Base-by-base conservation (phyloP, 495 filamentous ascomycete species). In the Beverwykella pulmonaria region DNA sequence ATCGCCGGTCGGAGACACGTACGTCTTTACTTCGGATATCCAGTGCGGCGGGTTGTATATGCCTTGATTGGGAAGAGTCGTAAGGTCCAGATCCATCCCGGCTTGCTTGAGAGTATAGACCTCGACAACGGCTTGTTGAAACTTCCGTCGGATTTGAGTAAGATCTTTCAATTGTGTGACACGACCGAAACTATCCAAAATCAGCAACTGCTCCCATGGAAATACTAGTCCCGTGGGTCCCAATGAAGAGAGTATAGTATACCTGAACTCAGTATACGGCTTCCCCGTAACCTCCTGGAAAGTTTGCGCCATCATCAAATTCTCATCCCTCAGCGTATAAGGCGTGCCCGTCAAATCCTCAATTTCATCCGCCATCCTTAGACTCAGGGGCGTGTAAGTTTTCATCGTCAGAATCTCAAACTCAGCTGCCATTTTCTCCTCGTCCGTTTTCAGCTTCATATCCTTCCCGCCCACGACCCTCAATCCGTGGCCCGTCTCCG, bases 121-220 rank as follows among this genome's bases (percentile, higher is more conserved):
- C 75, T 90, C 87, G 2, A 88, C 79, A 14, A 90, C 65, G n/a
- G 87, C 86, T 57, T 79, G 74, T 64, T 87, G 84, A 67, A 60
- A 65, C 49, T 81, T 64, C 36, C 74, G 73, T 63, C 79, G 76
- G 15, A 85, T 68, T 23, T 82, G 61, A 1, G 73, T 71, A 2
- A 69, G 56, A 27, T 83, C 77, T n/a, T 63, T 71, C 7, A 80
- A 64, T 49, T 75, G 78, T 14, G 46, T 49, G n/a, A 22, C 8
- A 41, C 26, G 62, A 27, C 41, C 62, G 23, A 58, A 65, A 19
- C 62, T 57, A 19, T 57, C 2, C 20, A 14, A 14, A 41, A 57
- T 57, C n/a, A 57, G 53, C 19, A 3, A 10, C 9, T n/a, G 22
- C 14, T 55, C 10, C 48, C 10, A 52, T 52, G 12, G 12, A 5